phyloP scores from a whole-genome alignment of 441 rosid species.

The Populus hybrid region DNA sequence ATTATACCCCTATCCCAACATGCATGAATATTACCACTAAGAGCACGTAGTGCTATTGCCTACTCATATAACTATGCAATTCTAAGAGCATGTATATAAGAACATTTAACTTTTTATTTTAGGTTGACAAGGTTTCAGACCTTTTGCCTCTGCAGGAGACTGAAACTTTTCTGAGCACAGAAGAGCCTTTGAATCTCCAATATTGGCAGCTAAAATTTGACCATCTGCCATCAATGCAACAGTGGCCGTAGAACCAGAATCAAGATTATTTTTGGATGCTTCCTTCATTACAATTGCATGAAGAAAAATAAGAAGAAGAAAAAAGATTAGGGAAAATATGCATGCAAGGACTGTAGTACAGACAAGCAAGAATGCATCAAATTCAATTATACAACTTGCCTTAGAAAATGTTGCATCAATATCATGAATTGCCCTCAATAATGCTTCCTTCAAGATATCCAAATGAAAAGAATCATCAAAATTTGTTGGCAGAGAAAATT shows the following conservation, averaged over 20 bases:
- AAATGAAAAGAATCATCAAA: slow-evolving; percentile 71
- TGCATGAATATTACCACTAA: slow-evolving; percentile 6
- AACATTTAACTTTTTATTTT: slow-evolving; percentile 11
- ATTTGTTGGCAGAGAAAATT: slow-evolving; percentile 42
- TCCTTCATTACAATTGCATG: slow-evolving; percentile 50
- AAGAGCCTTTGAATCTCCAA: slow-evolving; percentile 95
- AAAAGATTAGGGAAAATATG: slow-evolving; percentile 6
- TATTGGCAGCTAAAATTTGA: slow-evolving; percentile 75
- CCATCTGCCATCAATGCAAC: slow-evolving; percentile 76
- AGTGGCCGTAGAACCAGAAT: slow-evolving; percentile 88
- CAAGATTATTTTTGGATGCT: slow-evolving; percentile 58
- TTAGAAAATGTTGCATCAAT: slow-evolving; percentile 77
- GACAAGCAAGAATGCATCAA: slow-evolving; percentile 4
- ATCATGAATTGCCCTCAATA: slow-evolving; percentile 85
- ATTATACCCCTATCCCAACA: slow-evolving; percentile 8
- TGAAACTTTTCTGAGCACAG: slow-evolving; percentile 79
- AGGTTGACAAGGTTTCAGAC: slow-evolving; percentile 36
- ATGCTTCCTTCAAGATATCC: slow-evolving; percentile 82
- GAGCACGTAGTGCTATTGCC: background rate
- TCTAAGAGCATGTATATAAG: background rate
- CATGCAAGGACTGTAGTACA: background rate
- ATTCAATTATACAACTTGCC: slow-evolving; percentile 32
- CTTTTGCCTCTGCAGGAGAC: slow-evolving; percentile 82
- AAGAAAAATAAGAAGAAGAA: slow-evolving; percentile 14
- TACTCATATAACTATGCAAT: slow-evolving; percentile 7